Evolutionary conservation across 192 early-diverging fungal genomes (phyloP), one percentile per base, ranked within the genome.

Genomic region (Radiomyces spectabilis): DNA sequence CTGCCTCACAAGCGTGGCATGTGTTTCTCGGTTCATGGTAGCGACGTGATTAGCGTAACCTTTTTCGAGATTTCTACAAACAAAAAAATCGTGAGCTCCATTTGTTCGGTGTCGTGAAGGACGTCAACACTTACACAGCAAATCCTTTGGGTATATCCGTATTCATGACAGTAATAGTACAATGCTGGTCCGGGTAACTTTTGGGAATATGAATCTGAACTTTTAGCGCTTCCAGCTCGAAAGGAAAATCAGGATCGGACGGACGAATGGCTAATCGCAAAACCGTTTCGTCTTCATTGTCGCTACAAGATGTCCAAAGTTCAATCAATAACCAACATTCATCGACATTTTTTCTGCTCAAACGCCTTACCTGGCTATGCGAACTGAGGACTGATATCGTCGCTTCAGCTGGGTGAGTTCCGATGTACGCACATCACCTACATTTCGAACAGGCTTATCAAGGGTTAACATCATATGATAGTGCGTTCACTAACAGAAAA

Each of bases 191-290:
- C 10, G 67, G 67, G 37, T 87, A 86, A 21, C 43, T 38, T 5
- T 47, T 48, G 0, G 89, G 88, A 1, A 92, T 64, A 8, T 58
- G 48, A 15, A 90, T 60, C n/a, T 75, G 76, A 29, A 89, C 27
- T 33, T 77, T 60, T 19, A 92, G 61, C n/a, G 66, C 57, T 26
- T 75, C 63, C 35, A 92, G 65, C 40, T 90, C 88, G 48, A 74
- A 92, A 12, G 89, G 86, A 48, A 92, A 92, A 50, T 92, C 89
- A 19, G 89, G 89, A 40, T 91, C 87, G 21, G 65, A 66, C 4
- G 79, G 79, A 22, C 34, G 29, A 21, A 70, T 35, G 10, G 56
- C 61, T 10, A 69, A 29, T 53, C 55, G 50, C 8, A 69, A 51
- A 8, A 53, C 39, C 5, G 51, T 69, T 18, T 45, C 54, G 26